Evolutionary conservation across 345 rosid genomes (phyloP).

Genomic region (Erodium maritimum): DNA sequence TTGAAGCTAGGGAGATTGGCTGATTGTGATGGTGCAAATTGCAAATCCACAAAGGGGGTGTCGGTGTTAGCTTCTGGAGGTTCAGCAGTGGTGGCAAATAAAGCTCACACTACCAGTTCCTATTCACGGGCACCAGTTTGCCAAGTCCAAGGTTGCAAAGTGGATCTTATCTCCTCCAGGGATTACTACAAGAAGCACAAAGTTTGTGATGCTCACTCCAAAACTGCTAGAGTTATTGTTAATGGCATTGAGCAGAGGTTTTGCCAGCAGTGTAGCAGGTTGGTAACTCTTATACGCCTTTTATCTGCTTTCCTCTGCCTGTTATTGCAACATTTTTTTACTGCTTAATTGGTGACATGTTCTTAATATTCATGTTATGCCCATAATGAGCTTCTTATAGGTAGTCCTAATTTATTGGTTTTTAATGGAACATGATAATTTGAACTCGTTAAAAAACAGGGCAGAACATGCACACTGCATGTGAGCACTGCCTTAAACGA

Average conservation of each 20-base stretch:
- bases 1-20: constrained; percentile 53
- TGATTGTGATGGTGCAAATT: constrained; percentile 24
- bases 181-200: constrained; percentile 48
- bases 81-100: constrained; percentile 17
- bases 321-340: background rate
- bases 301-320: too few relatives aligned
- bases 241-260: constrained; percentile 45
- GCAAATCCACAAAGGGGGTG: constrained; percentile 8
- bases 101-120: constrained; percentile 22
- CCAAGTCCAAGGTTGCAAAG: constrained; percentile 48
- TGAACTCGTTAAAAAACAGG: too few relatives aligned
- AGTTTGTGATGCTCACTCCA: constrained; percentile 49
- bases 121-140: constrained; percentile 19
- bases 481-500: too few relatives aligned
- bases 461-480: too few relatives aligned
- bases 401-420: background rate
- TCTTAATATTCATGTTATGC: background rate
- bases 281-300: background rate
- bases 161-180: constrained; percentile 41
- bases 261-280: constrained; percentile 65
- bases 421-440: background rate
- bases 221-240: constrained; percentile 44
- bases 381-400: background rate
- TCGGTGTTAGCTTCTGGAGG: constrained; percentile 17
- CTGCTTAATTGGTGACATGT: background rate